phyloP scores from a whole-genome alignment of 2,329 filamentous ascomycete genomes.

The Zymoseptoria tritici region DNA sequence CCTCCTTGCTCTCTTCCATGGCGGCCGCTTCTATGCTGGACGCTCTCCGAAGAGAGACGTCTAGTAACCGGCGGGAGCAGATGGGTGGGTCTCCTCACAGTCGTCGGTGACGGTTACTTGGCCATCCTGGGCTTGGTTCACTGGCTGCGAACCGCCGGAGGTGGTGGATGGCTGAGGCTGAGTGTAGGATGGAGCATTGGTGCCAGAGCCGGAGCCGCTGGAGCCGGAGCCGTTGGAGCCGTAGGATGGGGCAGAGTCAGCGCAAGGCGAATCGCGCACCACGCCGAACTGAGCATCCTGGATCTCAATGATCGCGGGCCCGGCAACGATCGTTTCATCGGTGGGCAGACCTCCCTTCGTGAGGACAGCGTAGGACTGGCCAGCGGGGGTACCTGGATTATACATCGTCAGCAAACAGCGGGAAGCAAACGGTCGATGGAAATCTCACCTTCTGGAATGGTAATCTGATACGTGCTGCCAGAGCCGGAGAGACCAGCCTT shows the following conservation, averaged over 20 bases:
- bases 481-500: constrained; percentile 15
- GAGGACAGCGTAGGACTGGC: constrained; percentile 24
- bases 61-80: not conserved
- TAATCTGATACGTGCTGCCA: constrained; percentile 12
- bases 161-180: no score
- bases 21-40: not conserved
- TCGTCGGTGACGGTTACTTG: not conserved
- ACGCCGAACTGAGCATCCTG: constrained; percentile 9
- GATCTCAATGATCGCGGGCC: no score
- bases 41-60: not conserved
- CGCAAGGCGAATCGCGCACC: no score
- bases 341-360: constrained; percentile 16
- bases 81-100: not conserved
- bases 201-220: not conserved
- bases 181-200: no score
- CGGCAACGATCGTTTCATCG: no score
- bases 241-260: no score
- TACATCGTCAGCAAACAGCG: no score
- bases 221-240: not conserved
- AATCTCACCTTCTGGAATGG: no score
- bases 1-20: not conserved
- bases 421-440: no score
- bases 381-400: constrained; percentile 18
- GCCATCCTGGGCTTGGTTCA: no score
- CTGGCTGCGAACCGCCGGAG: no score